Base-by-base conservation (phyloP, 257 asterid species). In the Solanum dulcamara region DNA sequence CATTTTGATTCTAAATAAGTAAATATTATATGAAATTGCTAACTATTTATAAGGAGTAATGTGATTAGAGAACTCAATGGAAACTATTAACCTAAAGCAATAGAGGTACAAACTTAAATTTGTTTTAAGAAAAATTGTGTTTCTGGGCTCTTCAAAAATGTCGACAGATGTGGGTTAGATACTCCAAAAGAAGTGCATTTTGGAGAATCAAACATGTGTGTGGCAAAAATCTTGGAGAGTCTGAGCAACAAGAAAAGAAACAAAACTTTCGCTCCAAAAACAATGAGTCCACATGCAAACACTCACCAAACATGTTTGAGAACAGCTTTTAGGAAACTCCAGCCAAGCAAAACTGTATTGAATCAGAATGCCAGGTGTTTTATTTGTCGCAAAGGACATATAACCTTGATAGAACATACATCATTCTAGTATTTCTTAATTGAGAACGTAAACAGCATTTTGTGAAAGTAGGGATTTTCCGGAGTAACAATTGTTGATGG, bases 401-500 rank as follows among this genome's bases (percentile, higher is more conserved):
- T 72, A 14, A 72, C 81, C 81, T 72, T 72, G 55, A 72, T 15
- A 72, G 53, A 72, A n/a, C 6, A 38, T n/a, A 72, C 26, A 81
- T 53, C 72, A 20, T 40, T 40, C 84, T 81, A 55, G 11, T 55
- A 37, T 64, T 81, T 81, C 55, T 35, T 20, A n/a, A 81, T 17
- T 35, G 71, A 48, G 51, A 81, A 81, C n/a, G 57, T 81, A 81
- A 35, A 46, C 62, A 64, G 67, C 86, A 84, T 42, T 46, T 26
- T 32, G 77, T 84, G 86, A 13, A 11, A 51, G 35, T 84, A 84
- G 20, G 83, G 17, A 15, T 35, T 48, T 24, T 44, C 42, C 15
- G 55, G 38, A 70, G 82, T 50, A n/a, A 84, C 70, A 84, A 84
- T 91, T 87, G 85, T 88, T 1, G 97, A 92, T 0, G 99, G 97